Percentiles rank a stretch among this genome's conserved stretches.
These are phyloP conservation scores for Neopestalotiopsis sp. DNA, from an alignment of 2,329 filamentous ascomycete species.

Conservation along the genomic window DNA sequence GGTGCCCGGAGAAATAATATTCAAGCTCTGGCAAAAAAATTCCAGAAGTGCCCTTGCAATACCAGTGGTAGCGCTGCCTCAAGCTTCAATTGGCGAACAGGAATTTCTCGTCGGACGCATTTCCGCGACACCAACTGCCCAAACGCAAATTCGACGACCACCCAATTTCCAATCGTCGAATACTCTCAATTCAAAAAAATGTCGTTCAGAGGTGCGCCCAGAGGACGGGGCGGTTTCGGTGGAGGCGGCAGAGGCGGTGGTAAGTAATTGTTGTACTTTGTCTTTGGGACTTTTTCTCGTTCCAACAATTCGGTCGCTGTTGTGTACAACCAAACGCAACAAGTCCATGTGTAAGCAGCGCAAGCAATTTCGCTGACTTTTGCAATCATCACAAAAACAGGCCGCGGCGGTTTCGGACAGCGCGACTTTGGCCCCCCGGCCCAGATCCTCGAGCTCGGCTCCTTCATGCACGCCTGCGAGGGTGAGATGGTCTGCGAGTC, in stretches of 20 bases:
- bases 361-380: background rate
- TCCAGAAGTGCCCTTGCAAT: slow-evolving; percentile 4
- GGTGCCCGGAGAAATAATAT: slow-evolving; percentile 13
- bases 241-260: slow-evolving; percentile 34
- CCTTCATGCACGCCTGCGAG: slow-evolving; percentile 92
- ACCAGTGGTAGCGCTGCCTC: background rate
- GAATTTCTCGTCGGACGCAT: slow-evolving; percentile 6
- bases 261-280: slow-evolving; percentile 24
- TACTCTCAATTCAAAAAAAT: slow-evolving; percentile 21
- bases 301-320: background rate
- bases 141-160: slow-evolving; percentile 2
- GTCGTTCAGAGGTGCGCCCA: slow-evolving; percentile 38
- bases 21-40: slow-evolving; percentile 17
- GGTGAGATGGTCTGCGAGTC: slow-evolving; percentile 98
- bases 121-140: background rate
- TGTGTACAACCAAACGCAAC: background rate
- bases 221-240: slow-evolving; percentile 36
- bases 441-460: slow-evolving; percentile 75
- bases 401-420: slow-evolving; percentile 38
- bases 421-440: slow-evolving; percentile 40
- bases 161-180: background rate
- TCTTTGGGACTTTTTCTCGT: background rate
- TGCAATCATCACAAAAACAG: slow-evolving; percentile 19
- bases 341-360: no score
- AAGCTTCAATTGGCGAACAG: slow-evolving; percentile 9